Percentiles rank a stretch among this genome's conserved stretches.
Conservation (phyloP, 306 rosid genomes). For the Rosa persica region DNA sequence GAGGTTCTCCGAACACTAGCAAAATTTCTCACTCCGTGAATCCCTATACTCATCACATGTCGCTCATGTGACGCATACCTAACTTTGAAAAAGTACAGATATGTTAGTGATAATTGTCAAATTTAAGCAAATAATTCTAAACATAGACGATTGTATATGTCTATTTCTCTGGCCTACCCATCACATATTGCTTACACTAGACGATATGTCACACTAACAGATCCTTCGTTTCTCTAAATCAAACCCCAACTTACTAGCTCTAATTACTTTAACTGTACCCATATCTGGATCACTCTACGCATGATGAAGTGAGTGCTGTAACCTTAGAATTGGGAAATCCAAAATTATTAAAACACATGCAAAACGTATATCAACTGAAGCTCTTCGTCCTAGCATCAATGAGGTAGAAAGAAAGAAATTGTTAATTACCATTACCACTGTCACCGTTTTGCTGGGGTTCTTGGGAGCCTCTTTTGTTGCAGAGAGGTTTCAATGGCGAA, state of each 20-base stretch:
- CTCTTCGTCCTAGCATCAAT: not conserved
- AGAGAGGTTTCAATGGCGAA: constrained; percentile 35
- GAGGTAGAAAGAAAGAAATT: not conserved
- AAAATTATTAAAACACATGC: too few relatives aligned
- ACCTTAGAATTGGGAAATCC: not conserved
- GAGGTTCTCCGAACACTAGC: too few relatives aligned
- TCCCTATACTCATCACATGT: not conserved
- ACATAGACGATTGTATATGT: not conserved
- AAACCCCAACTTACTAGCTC: not conserved
- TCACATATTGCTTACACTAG: too few relatives aligned
- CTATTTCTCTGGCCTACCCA: not conserved
- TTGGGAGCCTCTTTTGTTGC: constrained; percentile 45
- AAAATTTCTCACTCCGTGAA: not conserved
- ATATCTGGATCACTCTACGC: not conserved
- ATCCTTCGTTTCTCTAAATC: not conserved
- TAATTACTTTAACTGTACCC: not conserved
- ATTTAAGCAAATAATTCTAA: not conserved
- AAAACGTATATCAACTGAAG: not conserved
- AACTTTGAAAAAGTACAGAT: not conserved
- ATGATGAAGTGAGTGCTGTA: not conserved
- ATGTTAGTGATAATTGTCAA: not conserved
- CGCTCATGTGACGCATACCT: not conserved
- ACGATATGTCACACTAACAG: not conserved
- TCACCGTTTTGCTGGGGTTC: constrained; percentile 46
- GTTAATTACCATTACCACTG: constrained; percentile 23